phyloP scores from a whole-genome alignment of 139 green algal species.

The Chlorella sp. region DNA sequence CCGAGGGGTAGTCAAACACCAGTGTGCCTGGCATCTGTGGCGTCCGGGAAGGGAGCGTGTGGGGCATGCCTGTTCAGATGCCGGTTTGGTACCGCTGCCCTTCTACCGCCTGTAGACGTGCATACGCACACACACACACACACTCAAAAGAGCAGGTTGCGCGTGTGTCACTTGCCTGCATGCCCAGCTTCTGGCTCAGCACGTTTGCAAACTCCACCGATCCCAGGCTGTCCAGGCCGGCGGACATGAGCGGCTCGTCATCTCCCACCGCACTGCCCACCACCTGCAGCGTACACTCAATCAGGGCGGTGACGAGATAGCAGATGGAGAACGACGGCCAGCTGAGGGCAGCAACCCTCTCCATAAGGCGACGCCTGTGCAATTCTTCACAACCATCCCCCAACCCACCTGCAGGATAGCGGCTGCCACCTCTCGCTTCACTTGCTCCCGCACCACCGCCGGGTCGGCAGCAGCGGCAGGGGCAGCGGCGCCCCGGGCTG shows the following conservation, averaged over 20 bases:
- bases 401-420: constrained; percentile 39
- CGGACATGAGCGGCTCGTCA: constrained; percentile 71
- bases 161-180: constrained; percentile 35
- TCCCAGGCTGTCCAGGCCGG: constrained; percentile 72
- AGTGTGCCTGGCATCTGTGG: constrained; percentile 67
- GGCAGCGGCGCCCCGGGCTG: background rate
- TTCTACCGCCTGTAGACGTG: too few relatives aligned
- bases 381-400: background rate
- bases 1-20: constrained; percentile 78
- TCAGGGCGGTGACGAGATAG: too few relatives aligned
- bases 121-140: too few relatives aligned
- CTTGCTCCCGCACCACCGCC: constrained; percentile 21
- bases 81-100: too few relatives aligned
- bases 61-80: too few relatives aligned
- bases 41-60: too few relatives aligned
- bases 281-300: constrained; percentile 40
- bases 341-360: too few relatives aligned
- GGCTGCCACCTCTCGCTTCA: constrained; percentile 35
- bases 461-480: constrained; percentile 7
- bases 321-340: too few relatives aligned
- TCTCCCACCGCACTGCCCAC: constrained; percentile 36
- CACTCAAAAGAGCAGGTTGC: too few relatives aligned
- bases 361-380: too few relatives aligned
- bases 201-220: constrained; percentile 66
- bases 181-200: constrained; percentile 65